These are phyloP conservation scores for Trypanosoma grayi DNA, from an alignment of 208 protist species.

Conservation along the genomic window DNA sequence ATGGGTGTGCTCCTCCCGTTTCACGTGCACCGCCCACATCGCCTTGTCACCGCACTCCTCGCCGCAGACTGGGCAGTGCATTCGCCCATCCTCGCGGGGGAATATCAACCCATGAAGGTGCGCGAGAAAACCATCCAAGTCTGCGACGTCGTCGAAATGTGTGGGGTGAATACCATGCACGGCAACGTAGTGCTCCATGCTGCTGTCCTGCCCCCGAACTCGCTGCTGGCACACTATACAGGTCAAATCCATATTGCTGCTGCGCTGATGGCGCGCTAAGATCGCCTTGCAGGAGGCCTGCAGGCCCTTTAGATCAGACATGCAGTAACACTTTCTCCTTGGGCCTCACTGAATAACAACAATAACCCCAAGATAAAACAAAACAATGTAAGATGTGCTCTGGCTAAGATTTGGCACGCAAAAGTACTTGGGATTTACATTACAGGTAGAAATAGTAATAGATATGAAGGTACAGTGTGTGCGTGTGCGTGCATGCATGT, in stretches of 20 bases:
- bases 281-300: conserved; percentile 52
- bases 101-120: conserved; percentile 24
- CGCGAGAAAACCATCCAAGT: conserved; percentile 45
- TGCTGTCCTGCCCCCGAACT: conserved; percentile 42
- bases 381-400: neutral
- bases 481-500: conserved; percentile 2
- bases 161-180: conserved; percentile 39
- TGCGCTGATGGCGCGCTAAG: conserved; percentile 41
- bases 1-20: conserved; percentile 21
- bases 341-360: neutral
- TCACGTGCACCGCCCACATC: conserved; percentile 23
- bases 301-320: conserved; percentile 22
- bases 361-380: neutral
- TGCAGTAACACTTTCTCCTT: conserved; percentile 3
- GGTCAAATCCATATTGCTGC: conserved; percentile 26
- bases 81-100: conserved; percentile 3
- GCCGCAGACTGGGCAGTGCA: conserved; percentile 58
- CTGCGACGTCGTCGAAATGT: conserved; percentile 57
- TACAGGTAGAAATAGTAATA: neutral
- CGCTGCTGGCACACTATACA: conserved; percentile 52
- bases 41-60: conserved; percentile 11
- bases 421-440: neutral
- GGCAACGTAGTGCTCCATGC: conserved; percentile 55
- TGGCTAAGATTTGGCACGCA: too few relatives aligned
- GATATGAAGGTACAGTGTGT: too few relatives aligned